Evolutionary conservation across 2,329 filamentous ascomycete species (phyloP).

Genomic region (Neofusicoccum kwambonambiense): DNA sequence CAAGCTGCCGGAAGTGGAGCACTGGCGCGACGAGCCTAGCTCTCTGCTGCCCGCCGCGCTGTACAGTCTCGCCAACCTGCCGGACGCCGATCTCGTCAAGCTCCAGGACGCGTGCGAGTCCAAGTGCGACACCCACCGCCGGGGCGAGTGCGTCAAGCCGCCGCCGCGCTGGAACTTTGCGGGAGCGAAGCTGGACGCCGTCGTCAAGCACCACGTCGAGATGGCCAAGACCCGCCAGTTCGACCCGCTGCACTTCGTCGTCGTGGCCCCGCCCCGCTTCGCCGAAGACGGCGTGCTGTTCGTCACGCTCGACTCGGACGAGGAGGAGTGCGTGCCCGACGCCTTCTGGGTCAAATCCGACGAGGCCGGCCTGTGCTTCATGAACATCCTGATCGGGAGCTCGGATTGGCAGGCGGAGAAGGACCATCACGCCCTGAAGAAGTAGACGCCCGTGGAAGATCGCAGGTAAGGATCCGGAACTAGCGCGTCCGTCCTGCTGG

Average conservation of each 20-base stretch:
- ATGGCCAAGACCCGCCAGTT: slow-evolving; percentile 3
- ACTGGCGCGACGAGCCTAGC: slow-evolving; percentile 14
- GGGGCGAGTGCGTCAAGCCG: slow-evolving; percentile 14
- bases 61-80: slow-evolving; percentile 6
- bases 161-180: not conserved
- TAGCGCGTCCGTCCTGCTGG: not conserved
- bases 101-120: slow-evolving; percentile 15
- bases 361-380: not conserved
- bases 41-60: slow-evolving; percentile 16
- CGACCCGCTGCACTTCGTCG: slow-evolving; percentile 17
- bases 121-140: slow-evolving; percentile 10
- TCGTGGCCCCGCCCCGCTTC: not conserved
- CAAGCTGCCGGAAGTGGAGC: slow-evolving; percentile 15
- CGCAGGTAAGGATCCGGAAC: not conserved
- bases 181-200: not conserved
- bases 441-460: not conserved
- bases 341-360: slow-evolving; percentile 14
- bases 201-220: slow-evolving; percentile 10
- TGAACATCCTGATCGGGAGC: slow-evolving; percentile 14
- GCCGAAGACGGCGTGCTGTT: not conserved
- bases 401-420: slow-evolving; percentile 13
- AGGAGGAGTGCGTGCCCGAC: slow-evolving; percentile 7
- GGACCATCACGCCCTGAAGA: not conserved
- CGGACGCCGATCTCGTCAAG: slow-evolving; percentile 1
- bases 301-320: slow-evolving; percentile 12